These are phyloP conservation scores for Cenococcum geophilum DNA, from an alignment of 495 filamentous ascomycete genomes.

Conservation along the genomic window DNA sequence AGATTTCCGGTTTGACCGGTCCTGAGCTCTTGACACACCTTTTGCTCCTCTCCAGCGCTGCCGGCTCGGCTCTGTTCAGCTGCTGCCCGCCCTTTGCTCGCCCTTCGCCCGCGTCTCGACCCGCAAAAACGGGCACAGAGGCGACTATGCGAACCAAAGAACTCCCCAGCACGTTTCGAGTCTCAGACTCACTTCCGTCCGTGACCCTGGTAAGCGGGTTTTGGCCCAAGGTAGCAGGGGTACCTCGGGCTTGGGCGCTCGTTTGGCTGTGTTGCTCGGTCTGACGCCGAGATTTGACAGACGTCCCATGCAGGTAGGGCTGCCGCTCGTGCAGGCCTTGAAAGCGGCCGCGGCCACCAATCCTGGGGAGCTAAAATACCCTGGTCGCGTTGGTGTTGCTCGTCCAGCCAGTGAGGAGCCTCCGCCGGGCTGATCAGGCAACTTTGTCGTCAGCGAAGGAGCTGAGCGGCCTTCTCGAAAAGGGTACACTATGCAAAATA, in stretches of 20 bases:
- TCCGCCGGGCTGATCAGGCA: neutral
- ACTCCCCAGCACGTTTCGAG: neutral
- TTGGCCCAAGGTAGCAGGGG: neutral
- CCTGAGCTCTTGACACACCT: no score
- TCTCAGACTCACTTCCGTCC: neutral
- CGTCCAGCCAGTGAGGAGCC: neutral
- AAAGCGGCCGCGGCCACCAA: neutral
- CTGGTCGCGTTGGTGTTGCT: neutral
- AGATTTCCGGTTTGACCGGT: no score
- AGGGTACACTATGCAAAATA: neutral
- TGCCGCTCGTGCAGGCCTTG: neutral
- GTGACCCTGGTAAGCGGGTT: constrained; percentile 4
- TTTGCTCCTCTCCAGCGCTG: no score
- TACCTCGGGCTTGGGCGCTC: neutral
- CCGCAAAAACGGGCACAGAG: no score
- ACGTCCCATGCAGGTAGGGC: constrained; percentile 1
- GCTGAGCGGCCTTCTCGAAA: neutral
- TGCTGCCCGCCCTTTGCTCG: no score
- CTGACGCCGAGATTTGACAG: constrained; percentile 4
- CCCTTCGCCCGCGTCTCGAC: no score
- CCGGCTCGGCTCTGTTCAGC: no score
- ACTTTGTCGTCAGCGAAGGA: constrained; percentile 3
- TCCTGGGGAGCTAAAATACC: neutral
- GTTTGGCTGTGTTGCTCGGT: constrained; percentile 1
- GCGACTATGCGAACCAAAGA: no score